Base-by-base conservation (phyloP, 2,329 filamentous ascomycete species). In the Aspergillus sp. region DNA sequence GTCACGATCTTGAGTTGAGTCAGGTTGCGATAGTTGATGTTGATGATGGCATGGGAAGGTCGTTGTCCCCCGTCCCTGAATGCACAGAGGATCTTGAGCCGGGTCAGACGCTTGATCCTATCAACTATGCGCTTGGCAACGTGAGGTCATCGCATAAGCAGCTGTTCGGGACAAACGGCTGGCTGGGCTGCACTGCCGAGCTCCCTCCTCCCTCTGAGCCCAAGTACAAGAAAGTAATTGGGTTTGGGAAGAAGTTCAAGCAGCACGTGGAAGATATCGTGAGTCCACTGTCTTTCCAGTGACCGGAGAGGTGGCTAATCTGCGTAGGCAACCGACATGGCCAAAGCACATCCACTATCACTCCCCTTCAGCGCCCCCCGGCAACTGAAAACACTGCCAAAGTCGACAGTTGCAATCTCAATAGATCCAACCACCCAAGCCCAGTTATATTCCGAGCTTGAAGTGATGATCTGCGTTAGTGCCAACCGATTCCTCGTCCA, bases 401-500 rank as follows among this genome's bases (percentile, higher is more conserved):
- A 65, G 44, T 65, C 68, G 5, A 70, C 62, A 12, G 64, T 74
- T 15, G 66, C 70, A 2, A 73, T 79, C 54, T 79, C 77, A 3
- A 60, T 80, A 22, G 70, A 73, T 54, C 73, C 74, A 30, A 64
- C 68, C 2, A 65, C 67, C 6, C 79, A 81, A 59, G 74, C 76
- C 5, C 76, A 74, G 51, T 65, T 81, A 15, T 79, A 79, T 58
- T 74, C 74, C 2, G 76, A 79, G 51, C 64, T 80, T 42, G 78
- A 80, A 57, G 68, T 77, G 34, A 78, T 79, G 75, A 71, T 80
- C 51, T 76, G 75, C 49, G 68, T 72, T 24, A 75, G 69, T 2
- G 77, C 77, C 45, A 81, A 80, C 58, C 61, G 70, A 9, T 81
- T 79, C 61, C 73, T 81, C 2, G 61, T 78, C 27, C 59, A 71